phyloP scores from a whole-genome alignment of 192 early-diverging fungal genomes.

The Ramicandelaber brevisporus region DNA sequence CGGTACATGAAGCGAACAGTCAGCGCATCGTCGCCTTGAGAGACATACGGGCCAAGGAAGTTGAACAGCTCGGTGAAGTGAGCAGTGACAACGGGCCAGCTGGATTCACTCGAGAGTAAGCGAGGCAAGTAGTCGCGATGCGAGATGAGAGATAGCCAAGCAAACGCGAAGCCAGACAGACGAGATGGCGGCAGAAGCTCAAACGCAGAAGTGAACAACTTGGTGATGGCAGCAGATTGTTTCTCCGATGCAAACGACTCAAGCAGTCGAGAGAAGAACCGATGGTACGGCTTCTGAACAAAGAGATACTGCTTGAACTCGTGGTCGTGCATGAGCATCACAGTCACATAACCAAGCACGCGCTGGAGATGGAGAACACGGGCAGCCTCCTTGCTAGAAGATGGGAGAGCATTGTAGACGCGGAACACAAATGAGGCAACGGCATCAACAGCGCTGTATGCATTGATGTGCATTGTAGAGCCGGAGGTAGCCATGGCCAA shows the following conservation, averaged over 20 bases:
- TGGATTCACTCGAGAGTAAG: slow-evolving; percentile 41
- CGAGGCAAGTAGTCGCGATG: slow-evolving; percentile 85
- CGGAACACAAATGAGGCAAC: slow-evolving; percentile 70
- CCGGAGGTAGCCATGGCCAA: slow-evolving; percentile 8
- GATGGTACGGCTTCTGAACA: slow-evolving; percentile 75
- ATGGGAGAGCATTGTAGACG: slow-evolving; percentile 49
- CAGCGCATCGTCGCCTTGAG: slow-evolving; percentile 35
- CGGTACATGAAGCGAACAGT: slow-evolving; percentile 65
- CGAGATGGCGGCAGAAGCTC: slow-evolving; percentile 56
- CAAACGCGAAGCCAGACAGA: slow-evolving; percentile 82
- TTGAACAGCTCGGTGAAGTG: slow-evolving; percentile 61
- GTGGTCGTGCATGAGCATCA: slow-evolving; percentile 67
- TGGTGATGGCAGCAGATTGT: too few relatives aligned
- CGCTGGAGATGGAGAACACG: slow-evolving; percentile 48
- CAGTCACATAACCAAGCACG: slow-evolving; percentile 60
- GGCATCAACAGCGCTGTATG: slow-evolving; percentile 76
- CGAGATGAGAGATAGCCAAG: slow-evolving; percentile 82
- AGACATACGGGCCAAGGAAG: slow-evolving; percentile 69
- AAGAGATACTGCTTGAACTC: slow-evolving; percentile 50
- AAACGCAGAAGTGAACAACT: too few relatives aligned
- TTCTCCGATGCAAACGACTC: too few relatives aligned
- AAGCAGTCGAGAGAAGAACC: slow-evolving; percentile 10
- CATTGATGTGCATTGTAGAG: slow-evolving; percentile 15
- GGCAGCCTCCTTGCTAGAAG: slow-evolving; percentile 16
- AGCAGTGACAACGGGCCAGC: slow-evolving; percentile 68